phyloP scores from a whole-genome alignment of 441 rosid genomes.

The Adansonia rubrostipa region DNA sequence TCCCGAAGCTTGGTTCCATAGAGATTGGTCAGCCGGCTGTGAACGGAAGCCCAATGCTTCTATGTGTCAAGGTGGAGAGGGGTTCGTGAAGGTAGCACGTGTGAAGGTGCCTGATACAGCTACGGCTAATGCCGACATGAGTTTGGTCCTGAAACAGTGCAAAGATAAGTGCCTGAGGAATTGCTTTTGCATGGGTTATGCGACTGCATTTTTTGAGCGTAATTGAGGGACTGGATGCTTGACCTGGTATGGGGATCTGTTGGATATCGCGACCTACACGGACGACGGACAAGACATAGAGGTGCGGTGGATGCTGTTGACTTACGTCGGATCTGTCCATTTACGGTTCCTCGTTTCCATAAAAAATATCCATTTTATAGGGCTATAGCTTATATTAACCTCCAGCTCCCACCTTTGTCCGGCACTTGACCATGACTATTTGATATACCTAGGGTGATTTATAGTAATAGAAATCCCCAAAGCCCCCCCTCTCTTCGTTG shows the following conservation, averaged over 20 bases:
- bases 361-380: too few relatives aligned
- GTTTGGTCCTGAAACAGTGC: conserved; percentile 52
- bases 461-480: too few relatives aligned
- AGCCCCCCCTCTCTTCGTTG: too few relatives aligned
- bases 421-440: too few relatives aligned
- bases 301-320: conserved; percentile 49
- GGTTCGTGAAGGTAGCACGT: conserved; percentile 52
- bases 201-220: conserved; percentile 49
- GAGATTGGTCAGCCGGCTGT: conserved; percentile 64
- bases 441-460: too few relatives aligned
- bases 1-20: conserved; percentile 50
- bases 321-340: conserved; percentile 36
- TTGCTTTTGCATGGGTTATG: conserved; percentile 66
- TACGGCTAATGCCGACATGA: conserved; percentile 47
- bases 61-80: conserved; percentile 59
- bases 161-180: conserved; percentile 52
- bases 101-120: conserved; percentile 67
- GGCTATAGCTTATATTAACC: too few relatives aligned
- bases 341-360: too few relatives aligned
- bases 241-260: conserved; percentile 60
- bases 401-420: too few relatives aligned
- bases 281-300: conserved; percentile 51
- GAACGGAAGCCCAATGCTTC: conserved; percentile 34
- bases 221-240: conserved; percentile 62
- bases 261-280: conserved; percentile 51